Evolutionary conservation across 1,284 basidiomycete genomes (phyloP).

Genomic region (Cystobasidium pallidum): DNA sequence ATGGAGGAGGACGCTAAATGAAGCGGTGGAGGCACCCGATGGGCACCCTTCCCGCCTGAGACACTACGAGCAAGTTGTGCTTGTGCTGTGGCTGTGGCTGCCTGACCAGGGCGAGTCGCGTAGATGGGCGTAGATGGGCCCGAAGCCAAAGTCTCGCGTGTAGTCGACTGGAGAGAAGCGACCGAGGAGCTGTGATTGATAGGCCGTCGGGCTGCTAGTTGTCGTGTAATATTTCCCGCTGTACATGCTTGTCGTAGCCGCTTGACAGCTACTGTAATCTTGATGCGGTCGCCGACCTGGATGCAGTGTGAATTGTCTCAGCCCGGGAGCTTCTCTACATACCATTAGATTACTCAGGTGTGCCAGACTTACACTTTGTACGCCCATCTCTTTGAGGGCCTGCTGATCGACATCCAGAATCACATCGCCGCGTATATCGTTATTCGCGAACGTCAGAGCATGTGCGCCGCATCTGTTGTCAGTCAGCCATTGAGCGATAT

Average conservation of each 20-base stretch:
- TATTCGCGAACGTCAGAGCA: conserved; percentile 70
- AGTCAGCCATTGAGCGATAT: conserved; percentile 50
- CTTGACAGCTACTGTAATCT: conserved; percentile 82
- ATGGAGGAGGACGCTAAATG: conserved; percentile 49
- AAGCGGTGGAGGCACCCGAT: conserved; percentile 52
- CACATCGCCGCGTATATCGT: conserved; percentile 87
- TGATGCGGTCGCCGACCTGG: conserved; percentile 78
- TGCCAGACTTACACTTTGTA: conserved; percentile 62
- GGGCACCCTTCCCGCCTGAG: conserved; percentile 30
- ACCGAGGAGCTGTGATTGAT: conserved; percentile 25
- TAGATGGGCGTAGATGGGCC: conserved; percentile 20
- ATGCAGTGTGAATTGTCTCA: neutral
- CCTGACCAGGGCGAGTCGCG: conserved; percentile 10
- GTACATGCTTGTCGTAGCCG: conserved; percentile 66
- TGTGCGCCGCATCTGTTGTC: conserved; percentile 68
- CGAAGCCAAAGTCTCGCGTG: conserved; percentile 10
- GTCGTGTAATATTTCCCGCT: conserved; percentile 16
- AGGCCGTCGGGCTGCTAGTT: conserved; percentile 17
- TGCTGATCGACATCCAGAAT: conserved; percentile 83
- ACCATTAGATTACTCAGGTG: too few relatives aligned
- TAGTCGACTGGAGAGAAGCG: conserved; percentile 13
- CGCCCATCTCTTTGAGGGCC: conserved; percentile 83
- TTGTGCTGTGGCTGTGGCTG: conserved; percentile 28
- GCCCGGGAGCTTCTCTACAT: neutral
- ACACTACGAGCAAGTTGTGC: conserved; percentile 36